A percentile compares a stretch with the other conserved stretches of the same genome.
Evolutionary conservation across 2,329 filamentous ascomycete species (phyloP).

Genomic region (Drechslerella coelobrocha): DNA sequence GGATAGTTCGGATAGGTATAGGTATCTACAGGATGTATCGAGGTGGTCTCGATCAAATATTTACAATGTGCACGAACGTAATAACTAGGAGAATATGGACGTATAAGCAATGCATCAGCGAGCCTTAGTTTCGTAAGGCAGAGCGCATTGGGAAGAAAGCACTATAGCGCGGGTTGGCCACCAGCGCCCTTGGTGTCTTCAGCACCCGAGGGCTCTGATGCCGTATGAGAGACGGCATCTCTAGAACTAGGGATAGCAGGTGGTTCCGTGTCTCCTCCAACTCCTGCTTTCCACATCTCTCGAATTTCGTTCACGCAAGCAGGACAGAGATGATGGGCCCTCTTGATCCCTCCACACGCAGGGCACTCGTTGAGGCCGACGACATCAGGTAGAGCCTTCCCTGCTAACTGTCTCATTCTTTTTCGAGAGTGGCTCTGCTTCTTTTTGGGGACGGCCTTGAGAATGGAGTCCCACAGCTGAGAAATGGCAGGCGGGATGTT

Average conservation of each 20-base stretch:
- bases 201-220: neutral
- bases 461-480: slow-evolving; percentile 70
- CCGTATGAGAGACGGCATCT: neutral
- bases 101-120: no score
- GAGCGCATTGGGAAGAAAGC: neutral
- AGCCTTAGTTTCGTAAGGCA: no score
- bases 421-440: slow-evolving; percentile 98
- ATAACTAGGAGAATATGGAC: no score
- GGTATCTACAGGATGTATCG: no score
- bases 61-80: no score
- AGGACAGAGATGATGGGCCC: slow-evolving; percentile 85
- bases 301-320: slow-evolving; percentile 75
- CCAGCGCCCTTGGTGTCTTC: slow-evolving; percentile 2
- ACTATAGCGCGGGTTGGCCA: neutral
- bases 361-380: slow-evolving; percentile 86
- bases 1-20: no score
- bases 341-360: slow-evolving; percentile 84
- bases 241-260: neutral
- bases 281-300: slow-evolving; percentile 59
- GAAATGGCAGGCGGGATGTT: slow-evolving; percentile 71
- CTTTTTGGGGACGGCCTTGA: slow-evolving; percentile 95
- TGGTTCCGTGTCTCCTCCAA: slow-evolving; percentile 10
- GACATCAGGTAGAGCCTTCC: slow-evolving; percentile 91
- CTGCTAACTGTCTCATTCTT: slow-evolving; percentile 89
- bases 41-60: no score